Base-by-base conservation (phyloP, 352 stramenopile genomes). In the Globisporangium nagaii region DNA sequence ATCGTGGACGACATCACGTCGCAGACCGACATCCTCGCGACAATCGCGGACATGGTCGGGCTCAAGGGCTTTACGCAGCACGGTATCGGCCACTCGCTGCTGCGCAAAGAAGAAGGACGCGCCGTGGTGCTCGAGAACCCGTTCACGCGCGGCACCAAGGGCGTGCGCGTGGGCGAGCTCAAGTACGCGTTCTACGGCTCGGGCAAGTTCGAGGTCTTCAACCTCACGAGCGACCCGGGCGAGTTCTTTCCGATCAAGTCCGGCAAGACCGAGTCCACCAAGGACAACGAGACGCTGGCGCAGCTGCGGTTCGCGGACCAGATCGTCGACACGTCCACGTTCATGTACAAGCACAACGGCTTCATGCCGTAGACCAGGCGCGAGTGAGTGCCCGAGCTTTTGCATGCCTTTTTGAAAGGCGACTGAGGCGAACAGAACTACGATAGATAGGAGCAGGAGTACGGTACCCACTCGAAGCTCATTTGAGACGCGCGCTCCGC, bases 111-210 rank as follows among this genome's bases (percentile, higher is more conserved):
- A 1, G 41, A 71, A 53, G 63, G 52, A 3, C 77, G 77, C 11
- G 67, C 65, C 19, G 77, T 84, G 15, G 50, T 88, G 36, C 46
- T 85, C 50, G 84, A 75, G 39, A 88, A 88, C 49, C 74, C 77
- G 36, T 88, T 86, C 63, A 70, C 75, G 34, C 68, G 74, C 20
- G 70, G 75, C 47, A 86, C 65, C 43, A 84, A 86, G 56, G 74
- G 74, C 10, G 72, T 78, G 15, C 74, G 72, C 22, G 84, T 71
- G 11, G 77, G 84, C 41, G 68, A 84, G 31, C 63, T 77, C 57
- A 86, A 88, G 70, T 88, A 84, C 65, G 66, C 81, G 19, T 88
- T 83, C 68, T 74, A 77, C 42, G 63, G 70, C 2, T 70, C 83
- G 32, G 70, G 72, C 13, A 75, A 66, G 15, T 88, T 70, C 66